Conservation (phyloP, 345 rosid genomes). For the Microcos paniculata region DNA sequence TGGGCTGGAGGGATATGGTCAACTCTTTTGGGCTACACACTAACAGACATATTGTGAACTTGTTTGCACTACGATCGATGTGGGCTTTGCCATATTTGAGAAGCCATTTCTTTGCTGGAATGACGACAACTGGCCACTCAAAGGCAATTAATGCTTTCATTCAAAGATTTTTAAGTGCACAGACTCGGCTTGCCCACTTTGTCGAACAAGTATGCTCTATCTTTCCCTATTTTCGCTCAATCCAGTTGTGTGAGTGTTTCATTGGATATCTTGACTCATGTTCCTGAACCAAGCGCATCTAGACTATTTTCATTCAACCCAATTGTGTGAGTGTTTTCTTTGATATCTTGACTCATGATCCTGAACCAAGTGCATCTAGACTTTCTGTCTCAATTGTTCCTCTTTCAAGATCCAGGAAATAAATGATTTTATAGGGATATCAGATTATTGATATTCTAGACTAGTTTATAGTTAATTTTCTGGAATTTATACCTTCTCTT, state of each 20-base stretch:
- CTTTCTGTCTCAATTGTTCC: neutral
- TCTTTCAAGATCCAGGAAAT: neutral
- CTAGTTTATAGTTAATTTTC: too few relatives aligned
- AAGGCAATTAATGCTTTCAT: slow-evolving; percentile 87
- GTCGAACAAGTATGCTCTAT: slow-evolving; percentile 74
- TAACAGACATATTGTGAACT: slow-evolving; percentile 74
- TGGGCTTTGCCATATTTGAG: slow-evolving; percentile 94
- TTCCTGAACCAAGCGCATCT: slow-evolving; percentile 1
- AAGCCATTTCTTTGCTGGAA: slow-evolving; percentile 85
- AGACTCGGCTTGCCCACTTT: slow-evolving; percentile 85
- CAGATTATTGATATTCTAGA: too few relatives aligned
- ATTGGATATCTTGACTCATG: neutral
- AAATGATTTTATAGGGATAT: neutral
- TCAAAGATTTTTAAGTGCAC: slow-evolving; percentile 89
- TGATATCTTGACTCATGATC: neutral
- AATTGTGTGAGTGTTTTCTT: neutral
- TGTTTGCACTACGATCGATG: slow-evolving; percentile 60
- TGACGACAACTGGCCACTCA: slow-evolving; percentile 72
- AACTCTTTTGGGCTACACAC: slow-evolving; percentile 75
- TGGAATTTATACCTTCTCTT: neutral
- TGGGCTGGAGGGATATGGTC: slow-evolving; percentile 95
- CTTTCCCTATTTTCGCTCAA: slow-evolving; percentile 6
- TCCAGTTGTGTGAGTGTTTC: neutral
- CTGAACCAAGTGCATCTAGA: slow-evolving; percentile 5
- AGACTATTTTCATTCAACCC: slow-evolving; percentile 3